These are phyloP conservation scores for Phaeophleospora eucalypticola DNA, from an alignment of 2,329 filamentous ascomycete genomes.

Conservation along the genomic window DNA sequence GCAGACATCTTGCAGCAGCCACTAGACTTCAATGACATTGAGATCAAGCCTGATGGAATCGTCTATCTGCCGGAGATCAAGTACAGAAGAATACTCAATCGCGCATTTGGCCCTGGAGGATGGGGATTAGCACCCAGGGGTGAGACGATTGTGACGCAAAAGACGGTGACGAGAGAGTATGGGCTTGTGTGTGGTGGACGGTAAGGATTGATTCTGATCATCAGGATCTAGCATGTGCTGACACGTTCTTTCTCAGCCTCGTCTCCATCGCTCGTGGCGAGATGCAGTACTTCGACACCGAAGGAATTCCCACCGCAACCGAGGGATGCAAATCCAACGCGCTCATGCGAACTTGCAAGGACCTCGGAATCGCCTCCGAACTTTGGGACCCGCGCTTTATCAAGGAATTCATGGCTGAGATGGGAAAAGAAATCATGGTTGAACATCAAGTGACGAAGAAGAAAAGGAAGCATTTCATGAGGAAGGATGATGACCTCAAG, in stretches of 20 bases:
- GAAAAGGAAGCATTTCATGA: slow-evolving; percentile 79
- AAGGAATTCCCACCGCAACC: slow-evolving; percentile 87
- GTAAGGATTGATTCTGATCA: slow-evolving; percentile 48
- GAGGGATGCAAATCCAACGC: slow-evolving; percentile 98
- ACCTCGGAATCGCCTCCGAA: slow-evolving; percentile 88
- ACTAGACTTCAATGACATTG: slow-evolving; percentile 70
- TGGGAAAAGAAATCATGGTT: slow-evolving; percentile 78
- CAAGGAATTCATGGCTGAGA: slow-evolving; percentile 69
- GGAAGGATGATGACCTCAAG: slow-evolving; percentile 72
- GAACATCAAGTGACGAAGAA: slow-evolving; percentile 85
- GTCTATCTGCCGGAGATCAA: slow-evolving; percentile 97
- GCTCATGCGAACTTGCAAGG: slow-evolving; percentile 97
- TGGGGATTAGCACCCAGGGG: slow-evolving; percentile 91
- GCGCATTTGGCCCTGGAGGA: slow-evolving; percentile 87
- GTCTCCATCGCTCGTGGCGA: slow-evolving; percentile 91
- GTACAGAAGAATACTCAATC: slow-evolving; percentile 85
- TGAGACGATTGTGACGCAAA: slow-evolving; percentile 78
- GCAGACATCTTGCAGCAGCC: slow-evolving; percentile 64
- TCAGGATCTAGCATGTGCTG: slow-evolving; percentile 1
- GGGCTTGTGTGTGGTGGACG: slow-evolving; percentile 82
- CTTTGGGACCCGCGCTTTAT: slow-evolving; percentile 95
- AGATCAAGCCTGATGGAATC: slow-evolving; percentile 97
- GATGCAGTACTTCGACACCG: slow-evolving; percentile 85
- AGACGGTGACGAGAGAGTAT: slow-evolving; percentile 82
- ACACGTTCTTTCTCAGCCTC: slow-evolving; percentile 54